These are phyloP conservation scores for Anthostomella pinea DNA, from an alignment of 2,329 filamentous ascomycete species.

Conservation along the genomic window DNA sequence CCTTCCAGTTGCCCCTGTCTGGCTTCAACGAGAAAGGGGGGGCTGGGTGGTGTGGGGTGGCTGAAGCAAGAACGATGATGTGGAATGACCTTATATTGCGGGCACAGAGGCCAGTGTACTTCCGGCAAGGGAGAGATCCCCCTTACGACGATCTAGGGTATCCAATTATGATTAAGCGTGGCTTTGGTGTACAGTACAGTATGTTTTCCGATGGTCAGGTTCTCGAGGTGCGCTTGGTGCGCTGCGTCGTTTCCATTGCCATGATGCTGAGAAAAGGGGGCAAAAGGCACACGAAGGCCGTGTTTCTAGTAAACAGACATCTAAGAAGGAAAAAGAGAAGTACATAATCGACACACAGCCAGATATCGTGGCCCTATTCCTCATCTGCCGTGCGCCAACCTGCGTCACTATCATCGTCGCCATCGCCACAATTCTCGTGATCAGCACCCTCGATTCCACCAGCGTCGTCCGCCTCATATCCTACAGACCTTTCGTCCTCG, in stretches of 20 bases:
- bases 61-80: conserved; percentile 30
- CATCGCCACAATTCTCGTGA: not conserved
- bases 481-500: too few relatives aligned
- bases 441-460: not conserved
- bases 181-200: conserved; percentile 16
- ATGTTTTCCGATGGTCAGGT: conserved; percentile 25
- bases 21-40: conserved; percentile 22
- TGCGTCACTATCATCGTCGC: conserved; percentile 1
- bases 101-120: conserved; percentile 22
- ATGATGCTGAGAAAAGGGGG: too few relatives aligned
- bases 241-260: too few relatives aligned
- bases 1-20: conserved; percentile 26
- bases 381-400: conserved; percentile 2
- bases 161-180: conserved; percentile 25
- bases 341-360: not conserved
- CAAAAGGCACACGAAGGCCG: too few relatives aligned
- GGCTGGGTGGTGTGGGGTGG: too few relatives aligned
- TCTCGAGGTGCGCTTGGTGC: too few relatives aligned
- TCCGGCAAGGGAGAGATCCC: conserved; percentile 23
- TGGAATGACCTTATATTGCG: conserved; percentile 27
- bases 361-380: not conserved
- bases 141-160: conserved; percentile 20
- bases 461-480: not conserved
- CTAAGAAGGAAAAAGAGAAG: too few relatives aligned
- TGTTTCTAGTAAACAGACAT: too few relatives aligned